A percentile compares a stretch with the other conserved stretches of the same genome.
Conservation (phyloP, 345 rosid species). For the Linum trigynum region DNA sequence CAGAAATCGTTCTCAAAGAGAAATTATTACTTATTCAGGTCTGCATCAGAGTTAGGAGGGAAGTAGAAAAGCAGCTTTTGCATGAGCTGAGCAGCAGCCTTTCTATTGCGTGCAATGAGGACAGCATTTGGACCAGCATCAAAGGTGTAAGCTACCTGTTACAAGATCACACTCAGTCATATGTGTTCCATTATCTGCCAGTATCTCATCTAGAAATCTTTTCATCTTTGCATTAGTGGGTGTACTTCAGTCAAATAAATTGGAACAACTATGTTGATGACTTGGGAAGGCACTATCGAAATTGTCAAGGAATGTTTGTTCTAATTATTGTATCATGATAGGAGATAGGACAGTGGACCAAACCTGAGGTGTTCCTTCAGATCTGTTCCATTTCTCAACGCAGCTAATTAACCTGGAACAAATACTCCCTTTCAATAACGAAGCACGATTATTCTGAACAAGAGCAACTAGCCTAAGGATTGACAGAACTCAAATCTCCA, state of each 20-base stretch:
- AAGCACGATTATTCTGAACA: constrained; percentile 1
- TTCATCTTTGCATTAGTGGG: too few species aligned
- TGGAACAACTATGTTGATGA: neutral
- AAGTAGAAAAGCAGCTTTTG: constrained; percentile 73
- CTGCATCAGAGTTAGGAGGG: constrained; percentile 66
- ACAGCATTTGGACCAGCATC: constrained; percentile 98
- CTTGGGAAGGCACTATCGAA: too few species aligned
- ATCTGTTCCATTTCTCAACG: constrained; percentile 78
- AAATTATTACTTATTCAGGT: constrained; percentile 51
- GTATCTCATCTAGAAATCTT: neutral
- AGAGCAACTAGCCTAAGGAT: constrained; percentile 1
- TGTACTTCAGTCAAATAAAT: too few species aligned
- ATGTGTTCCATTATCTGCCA: neutral
- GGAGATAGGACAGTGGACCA: constrained; percentile 6
- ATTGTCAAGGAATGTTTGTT: too few species aligned
- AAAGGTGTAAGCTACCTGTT: constrained; percentile 86
- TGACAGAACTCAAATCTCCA: constrained; percentile 4
- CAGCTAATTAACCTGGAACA: constrained; percentile 67
- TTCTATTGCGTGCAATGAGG: constrained; percentile 53
- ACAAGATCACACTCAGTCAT: neutral
- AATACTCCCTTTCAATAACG: constrained; percentile 3
- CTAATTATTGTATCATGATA: too few species aligned
- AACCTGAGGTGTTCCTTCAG: constrained; percentile 75
- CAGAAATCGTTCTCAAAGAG: neutral
- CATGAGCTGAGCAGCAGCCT: constrained; percentile 60